Percentiles rank a stretch among this genome's conserved stretches.
phyloP scores from a whole-genome alignment of 805 yeast species.

The Starmerella stellata region DNA sequence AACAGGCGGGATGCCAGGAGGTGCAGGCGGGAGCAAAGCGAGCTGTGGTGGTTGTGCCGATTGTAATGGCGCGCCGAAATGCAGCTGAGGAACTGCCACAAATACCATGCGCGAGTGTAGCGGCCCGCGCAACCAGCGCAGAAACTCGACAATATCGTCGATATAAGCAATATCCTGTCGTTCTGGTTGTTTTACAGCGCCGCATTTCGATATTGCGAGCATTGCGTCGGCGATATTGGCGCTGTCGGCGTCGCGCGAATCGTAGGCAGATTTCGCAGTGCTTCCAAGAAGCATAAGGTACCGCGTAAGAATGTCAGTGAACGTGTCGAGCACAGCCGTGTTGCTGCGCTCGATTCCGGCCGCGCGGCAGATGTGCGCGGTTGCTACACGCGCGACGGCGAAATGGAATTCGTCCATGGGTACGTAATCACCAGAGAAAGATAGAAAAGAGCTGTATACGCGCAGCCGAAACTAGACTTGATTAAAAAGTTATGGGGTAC shows the following conservation, averaged over 20 bases:
- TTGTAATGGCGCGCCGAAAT: constrained; percentile 9
- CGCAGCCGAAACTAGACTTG: no score
- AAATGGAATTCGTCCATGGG: constrained; percentile 29
- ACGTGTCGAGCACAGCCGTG: constrained; percentile 48
- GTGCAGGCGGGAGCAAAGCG: constrained; percentile 15
- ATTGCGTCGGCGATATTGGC: constrained; percentile 49
- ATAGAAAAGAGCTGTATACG: no score
- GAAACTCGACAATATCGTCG: constrained; percentile 33
- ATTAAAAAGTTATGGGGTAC: no score
- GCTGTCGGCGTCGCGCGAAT: constrained; percentile 30
- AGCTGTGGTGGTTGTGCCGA: constrained; percentile 17
- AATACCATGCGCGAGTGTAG: constrained; percentile 12
- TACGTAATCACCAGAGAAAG: background rate
- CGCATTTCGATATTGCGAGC: constrained; percentile 47
- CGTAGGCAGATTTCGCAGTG: constrained; percentile 35
- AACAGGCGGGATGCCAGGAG: constrained; percentile 9
- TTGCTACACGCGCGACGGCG: constrained; percentile 31
- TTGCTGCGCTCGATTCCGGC: constrained; percentile 70
- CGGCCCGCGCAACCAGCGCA: constrained; percentile 30
- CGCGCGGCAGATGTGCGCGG: constrained; percentile 46
- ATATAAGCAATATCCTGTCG: constrained; percentile 25
- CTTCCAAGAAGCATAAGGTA: constrained; percentile 38
- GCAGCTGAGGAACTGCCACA: constrained; percentile 13
- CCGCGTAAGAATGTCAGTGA: constrained; percentile 61
- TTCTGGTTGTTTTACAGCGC: constrained; percentile 42